Evolutionary conservation across 108 stramenopile species (phyloP), one percentile per base, ranked within the genome.

Genomic region (Epipyxis sp.): DNA sequence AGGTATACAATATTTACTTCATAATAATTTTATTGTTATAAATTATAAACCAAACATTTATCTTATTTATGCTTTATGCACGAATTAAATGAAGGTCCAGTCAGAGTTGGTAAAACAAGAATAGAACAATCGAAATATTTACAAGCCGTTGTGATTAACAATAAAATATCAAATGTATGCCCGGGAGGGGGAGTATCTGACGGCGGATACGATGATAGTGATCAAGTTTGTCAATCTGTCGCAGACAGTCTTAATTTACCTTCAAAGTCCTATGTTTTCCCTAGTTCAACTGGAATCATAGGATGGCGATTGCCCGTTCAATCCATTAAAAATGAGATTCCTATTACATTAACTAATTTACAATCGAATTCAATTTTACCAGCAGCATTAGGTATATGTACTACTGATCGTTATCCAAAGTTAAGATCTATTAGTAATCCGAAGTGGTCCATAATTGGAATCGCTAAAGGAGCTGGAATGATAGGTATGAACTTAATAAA

Each of bases 381-480:
- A 76, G 93, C 93, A 37, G 94, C 94, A 37, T 25, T 65, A 13
- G 61, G 61, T 37, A 89, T 89, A 65, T 81, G 83, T 69, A 89
- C 88, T 58, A 88, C 88, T 2, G 89, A 89, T 78, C 82, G 84
- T 0, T 88, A 85, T 65, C 87, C 87, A 13, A 89, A 88, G 77
- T 35, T 84, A 10, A 78, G 84, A n/a, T 65, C 69, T 32, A 32
- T 54, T 1, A 25, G 42, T 40, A 42, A 59, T 42, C 27, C 43
- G 30, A 59, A 78, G 40, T 65, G 61, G 61, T 35, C 57, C 20
- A 41, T 89, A 34, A 76, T 86, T 13, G 87, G 87, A n/a, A 79
- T 88, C 34, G 89, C 85, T 42, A 98, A 98, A 83, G 98, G 98
- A 20, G 98, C 98, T 6, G 98, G 98, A 32, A 98, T 98, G 98